Conservation (phyloP, 257 asterid species). For the Penstemon eatonii region DNA sequence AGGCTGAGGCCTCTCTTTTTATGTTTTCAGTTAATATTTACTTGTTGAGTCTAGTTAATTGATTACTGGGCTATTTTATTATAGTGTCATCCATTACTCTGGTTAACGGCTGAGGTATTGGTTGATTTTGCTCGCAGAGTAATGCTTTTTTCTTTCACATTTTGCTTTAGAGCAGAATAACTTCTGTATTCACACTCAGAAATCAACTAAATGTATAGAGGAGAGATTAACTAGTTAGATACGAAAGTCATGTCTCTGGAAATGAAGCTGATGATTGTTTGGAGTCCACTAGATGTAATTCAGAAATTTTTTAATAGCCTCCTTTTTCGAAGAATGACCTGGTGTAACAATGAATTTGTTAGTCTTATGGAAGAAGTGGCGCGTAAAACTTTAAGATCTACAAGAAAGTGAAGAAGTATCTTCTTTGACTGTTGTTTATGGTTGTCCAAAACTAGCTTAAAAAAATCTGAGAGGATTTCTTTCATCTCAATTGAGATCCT, state of each 20-base stretch:
- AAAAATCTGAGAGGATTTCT: not conserved
- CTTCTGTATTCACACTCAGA: not conserved
- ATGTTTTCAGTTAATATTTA: not conserved
- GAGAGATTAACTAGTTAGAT: not conserved
- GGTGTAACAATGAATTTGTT: not conserved
- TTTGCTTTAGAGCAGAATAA: slow-evolving; percentile 1
- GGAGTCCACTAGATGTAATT: not conserved
- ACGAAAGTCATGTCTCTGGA: too few relatives aligned
- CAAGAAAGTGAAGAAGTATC: not conserved
- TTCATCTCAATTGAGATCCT: not conserved
- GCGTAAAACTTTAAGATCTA: not conserved
- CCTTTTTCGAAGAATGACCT: too few relatives aligned
- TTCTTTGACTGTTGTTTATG: not conserved
- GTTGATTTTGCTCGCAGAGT: too few relatives aligned
- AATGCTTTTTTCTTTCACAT: not conserved
- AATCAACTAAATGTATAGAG: not conserved
- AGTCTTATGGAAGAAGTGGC: not conserved
- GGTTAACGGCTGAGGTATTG: not conserved
- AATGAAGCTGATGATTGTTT: not conserved
- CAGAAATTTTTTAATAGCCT: not conserved
- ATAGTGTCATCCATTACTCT: not conserved
- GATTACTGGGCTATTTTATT: not conserved
- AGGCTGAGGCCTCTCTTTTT: slow-evolving; percentile 6
- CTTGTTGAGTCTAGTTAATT: too few relatives aligned
- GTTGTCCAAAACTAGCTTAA: not conserved